Evolutionary conservation across 306 rosid species (phyloP), one percentile per base, ranked within the genome.

Genomic region (Heteromeles arbutifolia): DNA sequence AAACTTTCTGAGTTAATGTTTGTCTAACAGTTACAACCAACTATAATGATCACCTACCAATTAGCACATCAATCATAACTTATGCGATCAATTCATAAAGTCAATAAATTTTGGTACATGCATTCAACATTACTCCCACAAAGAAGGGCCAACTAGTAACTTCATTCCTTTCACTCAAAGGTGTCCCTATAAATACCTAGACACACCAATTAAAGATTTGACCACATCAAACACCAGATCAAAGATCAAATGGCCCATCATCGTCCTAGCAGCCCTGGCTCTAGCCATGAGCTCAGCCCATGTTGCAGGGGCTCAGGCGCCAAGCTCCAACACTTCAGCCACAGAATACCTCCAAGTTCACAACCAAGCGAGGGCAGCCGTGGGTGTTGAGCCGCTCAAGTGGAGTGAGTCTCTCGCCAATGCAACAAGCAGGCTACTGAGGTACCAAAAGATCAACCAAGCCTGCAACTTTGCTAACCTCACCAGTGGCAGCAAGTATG

Each of bases 331-430:
- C 83, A 10, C 67, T 8, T 77, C 82, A 2, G 98, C 90, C 0
- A 73, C 15, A 17, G 94, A 88, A 76, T 93, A 67, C 80, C 58
- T 93, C 21, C 85, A 84, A 15, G 86, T 82, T 1, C 98, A 93
- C 94, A 93, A 90, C 91, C 52, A 80, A 52, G 97, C 97, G n/a
- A 81, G 98, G 77, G 86, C 85, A 0, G 89, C 77, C 21, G 98
- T 93, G 41, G 94, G 96, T 0, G 96, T 93, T 11, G 72, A 41
- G 5, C 88, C 92, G 0, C 90, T 93, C 21, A 64, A 5, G 2
- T 93, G 97, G 98, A 90, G 88, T 82, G 85, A 82, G 79, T 69
- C 76, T 56, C 90, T 93, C 14, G 88, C 83, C 3, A 91, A 87
- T 67, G 82, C 84, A n/a, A 61, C 92, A 0, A 88, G 89, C 62